Evolutionary conservation across 495 filamentous ascomycete species (phyloP).

Genomic region (Penicillium paradoxum): DNA sequence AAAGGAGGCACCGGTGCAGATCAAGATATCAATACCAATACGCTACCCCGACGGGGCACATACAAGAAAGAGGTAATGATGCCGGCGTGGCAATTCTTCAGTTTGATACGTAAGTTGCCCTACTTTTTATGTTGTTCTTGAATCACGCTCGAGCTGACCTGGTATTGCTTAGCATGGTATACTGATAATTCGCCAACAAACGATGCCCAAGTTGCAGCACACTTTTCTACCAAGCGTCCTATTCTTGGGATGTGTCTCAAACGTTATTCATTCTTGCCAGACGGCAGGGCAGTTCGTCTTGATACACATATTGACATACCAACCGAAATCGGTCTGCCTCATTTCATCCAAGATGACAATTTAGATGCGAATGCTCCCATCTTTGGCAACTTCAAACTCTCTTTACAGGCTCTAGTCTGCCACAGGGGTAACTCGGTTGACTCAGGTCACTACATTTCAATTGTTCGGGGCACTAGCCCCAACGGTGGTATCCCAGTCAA

Average conservation of each 20-base stretch:
- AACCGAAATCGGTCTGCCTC: slow-evolving; percentile 77
- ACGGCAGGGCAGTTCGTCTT: slow-evolving; percentile 62
- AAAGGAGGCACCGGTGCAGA: slow-evolving; percentile 15
- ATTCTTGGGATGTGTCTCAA: slow-evolving; percentile 90
- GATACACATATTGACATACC: slow-evolving; percentile 89
- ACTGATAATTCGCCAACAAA: slow-evolving; percentile 65
- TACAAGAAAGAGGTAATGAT: slow-evolving; percentile 83
- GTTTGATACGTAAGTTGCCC: slow-evolving; percentile 63
- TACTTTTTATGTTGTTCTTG: neutral
- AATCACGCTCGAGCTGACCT: slow-evolving; percentile 31
- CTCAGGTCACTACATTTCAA: slow-evolving; percentile 85
- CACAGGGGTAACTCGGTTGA: slow-evolving; percentile 86
- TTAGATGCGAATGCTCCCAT: slow-evolving; percentile 58
- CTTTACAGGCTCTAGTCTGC: slow-evolving; percentile 83
- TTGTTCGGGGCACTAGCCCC: slow-evolving; percentile 60
- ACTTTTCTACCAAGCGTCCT: slow-evolving; percentile 69
- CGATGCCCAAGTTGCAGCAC: slow-evolving; percentile 65
- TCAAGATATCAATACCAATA: slow-evolving; percentile 6
- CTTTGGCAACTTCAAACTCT: slow-evolving; percentile 81
- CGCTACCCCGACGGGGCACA: slow-evolving; percentile 38
- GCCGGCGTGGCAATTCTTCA: slow-evolving; percentile 98
- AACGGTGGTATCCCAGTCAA: slow-evolving; percentile 40
- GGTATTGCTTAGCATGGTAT: slow-evolving; percentile 48
- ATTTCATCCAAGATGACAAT: slow-evolving; percentile 82
- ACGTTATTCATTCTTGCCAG: slow-evolving; percentile 70